Base-by-base conservation (phyloP, 164 flowering plant species). In the Akebia trifoliata region DNA sequence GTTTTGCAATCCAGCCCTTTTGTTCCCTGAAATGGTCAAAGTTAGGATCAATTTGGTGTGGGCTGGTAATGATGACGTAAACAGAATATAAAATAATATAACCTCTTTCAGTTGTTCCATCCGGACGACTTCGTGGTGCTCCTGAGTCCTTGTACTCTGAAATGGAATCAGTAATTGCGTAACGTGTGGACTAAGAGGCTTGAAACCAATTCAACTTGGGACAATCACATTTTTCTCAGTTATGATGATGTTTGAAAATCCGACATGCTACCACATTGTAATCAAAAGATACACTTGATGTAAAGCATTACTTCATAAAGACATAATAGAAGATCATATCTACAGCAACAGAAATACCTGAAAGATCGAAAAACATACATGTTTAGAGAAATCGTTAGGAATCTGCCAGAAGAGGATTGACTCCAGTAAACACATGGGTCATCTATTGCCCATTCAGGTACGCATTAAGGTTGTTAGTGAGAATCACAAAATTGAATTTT, bases 91-190 rank as follows among this genome's bases (percentile, higher is more conserved):
- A 24, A 18, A 32, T 9, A 17, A 37, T 59, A 67, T 24, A 49
- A 79, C 88, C 83, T 60, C 69, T 46, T 31, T 30, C 47, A 30
- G 56, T 63, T 36, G 47, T 49, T 28, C 69, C 25, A 39, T 68
- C 70, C 29, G 72, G 63, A 54, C 48, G 66, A 63, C 56, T 62
- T 60, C 64, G 62, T 35, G 68, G 61, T 31, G 65, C 50, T 42
- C 54, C 66, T 63, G 63, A 74, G 63, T 73, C 78, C 73, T 72
- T 79, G 69, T 78, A 74, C 60, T 79, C 88, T 84, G 78, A 50
- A 68, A 62, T 10, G 40, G 25, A 58, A 46, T 9, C 37, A 8
- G 15, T 9, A 36, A 39, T 18, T 50, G 29, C 18, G 30, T 38
- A 50, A 37, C 37, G 9, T 11, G 12, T 20, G 46, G 22, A 37